Evolutionary conservation across 2,329 filamentous ascomycete species (phyloP).

Genomic region (Onygenales sp.): DNA sequence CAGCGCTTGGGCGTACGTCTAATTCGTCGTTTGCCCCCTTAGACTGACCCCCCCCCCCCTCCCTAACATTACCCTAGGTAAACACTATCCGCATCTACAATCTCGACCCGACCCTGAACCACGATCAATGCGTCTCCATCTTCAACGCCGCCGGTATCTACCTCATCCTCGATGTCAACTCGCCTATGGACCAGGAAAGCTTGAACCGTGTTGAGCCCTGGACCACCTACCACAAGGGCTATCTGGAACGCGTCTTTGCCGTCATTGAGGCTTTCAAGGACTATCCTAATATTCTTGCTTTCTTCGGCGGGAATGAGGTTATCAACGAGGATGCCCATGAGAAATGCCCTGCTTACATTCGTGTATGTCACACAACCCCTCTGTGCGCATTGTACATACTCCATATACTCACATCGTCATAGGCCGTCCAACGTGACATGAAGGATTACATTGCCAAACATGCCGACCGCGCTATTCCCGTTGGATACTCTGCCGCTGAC

Average conservation of each 20-base stretch:
- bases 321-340: conserved; percentile 52
- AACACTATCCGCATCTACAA: conserved; percentile 60
- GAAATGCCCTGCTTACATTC: conserved; percentile 48
- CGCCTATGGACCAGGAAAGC: conserved; percentile 46
- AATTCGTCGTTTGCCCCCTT: background rate
- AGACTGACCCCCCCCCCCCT: too few relatives aligned
- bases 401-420: conserved; percentile 20
- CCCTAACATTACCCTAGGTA: conserved; percentile 25
- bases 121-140: conserved; percentile 53
- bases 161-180: conserved; percentile 57
- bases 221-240: conserved; percentile 45
- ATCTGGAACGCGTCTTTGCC: conserved; percentile 50
- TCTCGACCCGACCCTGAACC: conserved; percentile 48
- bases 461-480: conserved; percentile 48
- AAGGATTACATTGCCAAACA: conserved; percentile 59
- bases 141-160: conserved; percentile 60
- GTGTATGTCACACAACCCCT: conserved; percentile 26
- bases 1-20: conserved; percentile 48
- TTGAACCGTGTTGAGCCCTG: conserved; percentile 47
- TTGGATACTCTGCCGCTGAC: conserved; percentile 61
- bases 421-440: conserved; percentile 56
- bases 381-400: background rate
- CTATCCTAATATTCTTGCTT: conserved; percentile 56
- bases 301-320: conserved; percentile 60
- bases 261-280: conserved; percentile 58